Percentiles rank a stretch among this genome's conserved stretches.
phyloP scores from a whole-genome alignment of 2,329 filamentous ascomycete species.

The Lachnellula occidentalis region DNA sequence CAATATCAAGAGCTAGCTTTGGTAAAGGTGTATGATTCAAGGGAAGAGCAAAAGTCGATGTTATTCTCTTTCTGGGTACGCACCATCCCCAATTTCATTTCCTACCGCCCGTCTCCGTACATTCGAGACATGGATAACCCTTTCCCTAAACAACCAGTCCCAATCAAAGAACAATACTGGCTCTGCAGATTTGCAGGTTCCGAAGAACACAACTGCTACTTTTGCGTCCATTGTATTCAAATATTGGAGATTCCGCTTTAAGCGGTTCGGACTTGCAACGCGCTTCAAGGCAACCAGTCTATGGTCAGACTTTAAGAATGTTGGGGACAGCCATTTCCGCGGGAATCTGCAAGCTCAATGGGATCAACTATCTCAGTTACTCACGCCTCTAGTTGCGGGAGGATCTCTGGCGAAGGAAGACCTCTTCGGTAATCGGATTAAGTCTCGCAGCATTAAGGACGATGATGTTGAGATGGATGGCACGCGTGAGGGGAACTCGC shows the following conservation, averaged over 20 bases:
- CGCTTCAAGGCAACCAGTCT: too few relatives aligned
- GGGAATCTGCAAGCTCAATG: conserved; percentile 1
- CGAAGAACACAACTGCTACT: conserved; percentile 2
- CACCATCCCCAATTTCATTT: too few relatives aligned
- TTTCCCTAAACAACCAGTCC: too few relatives aligned
- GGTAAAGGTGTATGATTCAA: background rate
- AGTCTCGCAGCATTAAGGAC: background rate
- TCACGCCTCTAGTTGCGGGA: background rate
- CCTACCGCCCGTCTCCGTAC: too few relatives aligned
- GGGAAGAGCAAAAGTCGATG: background rate
- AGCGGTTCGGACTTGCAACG: background rate
- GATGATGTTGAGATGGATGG: background rate
- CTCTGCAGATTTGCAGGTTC: too few relatives aligned
- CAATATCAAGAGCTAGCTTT: background rate
- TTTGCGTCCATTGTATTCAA: conserved; percentile 6
- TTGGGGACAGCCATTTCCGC: background rate
- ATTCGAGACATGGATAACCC: too few relatives aligned
- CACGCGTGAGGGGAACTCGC: background rate
- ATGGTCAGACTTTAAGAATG: background rate
- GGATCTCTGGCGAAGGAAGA: conserved; percentile 2
- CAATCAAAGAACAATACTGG: too few relatives aligned
- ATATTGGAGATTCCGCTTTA: conserved; percentile 7
- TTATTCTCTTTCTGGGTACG: conserved; percentile 5
- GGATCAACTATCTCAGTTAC: conserved; percentile 1
- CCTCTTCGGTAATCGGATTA: background rate